A percentile compares a stretch with the other conserved stretches of the same genome.
phyloP scores from a whole-genome alignment of 345 rosid species.

The Camelina neglecta region DNA sequence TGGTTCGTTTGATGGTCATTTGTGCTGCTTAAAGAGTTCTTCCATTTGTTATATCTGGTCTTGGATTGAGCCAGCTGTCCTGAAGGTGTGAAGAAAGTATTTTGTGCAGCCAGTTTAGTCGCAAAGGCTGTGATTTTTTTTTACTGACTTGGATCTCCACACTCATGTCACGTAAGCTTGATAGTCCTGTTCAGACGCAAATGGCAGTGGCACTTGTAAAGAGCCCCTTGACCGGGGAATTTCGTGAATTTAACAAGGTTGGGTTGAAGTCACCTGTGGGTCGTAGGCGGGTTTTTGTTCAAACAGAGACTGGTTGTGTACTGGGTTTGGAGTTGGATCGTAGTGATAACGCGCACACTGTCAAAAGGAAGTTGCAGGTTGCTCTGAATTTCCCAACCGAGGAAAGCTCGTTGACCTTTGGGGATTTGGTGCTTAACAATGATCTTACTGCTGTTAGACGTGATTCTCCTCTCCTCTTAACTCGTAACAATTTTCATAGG shows the following conservation, averaged over 20 bases:
- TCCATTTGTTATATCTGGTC: constrained; percentile 28
- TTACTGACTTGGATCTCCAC: constrained; percentile 28
- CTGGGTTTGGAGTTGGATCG: constrained; percentile 88
- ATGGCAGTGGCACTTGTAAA: constrained; percentile 77
- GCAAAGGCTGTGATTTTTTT: constrained; percentile 27
- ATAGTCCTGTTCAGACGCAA: constrained; percentile 90
- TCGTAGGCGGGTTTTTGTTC: constrained; percentile 82
- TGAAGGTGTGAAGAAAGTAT: constrained; percentile 47
- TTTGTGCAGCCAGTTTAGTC: constrained; percentile 47
- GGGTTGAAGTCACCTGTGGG: constrained; percentile 64
- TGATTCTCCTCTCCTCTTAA: constrained; percentile 80
- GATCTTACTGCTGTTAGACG: constrained; percentile 80
- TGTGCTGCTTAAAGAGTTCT: constrained; percentile 14
- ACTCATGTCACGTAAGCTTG: constrained; percentile 81
- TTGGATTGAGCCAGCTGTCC: constrained; percentile 48
- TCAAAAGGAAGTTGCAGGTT: constrained; percentile 82
- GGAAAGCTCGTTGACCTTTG: constrained; percentile 74
- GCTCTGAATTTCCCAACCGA: constrained; percentile 75
- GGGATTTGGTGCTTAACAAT: constrained; percentile 75
- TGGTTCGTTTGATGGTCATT: constrained; percentile 50
- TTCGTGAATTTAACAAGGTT: constrained; percentile 50
- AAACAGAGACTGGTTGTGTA: constrained; percentile 85
- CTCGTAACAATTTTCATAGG: constrained; percentile 68
- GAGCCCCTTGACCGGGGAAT: constrained; percentile 71
- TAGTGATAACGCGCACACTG: constrained; percentile 74